Conservation (phyloP, 352 stramenopile species). For the Pythium utonaiense region DNA sequence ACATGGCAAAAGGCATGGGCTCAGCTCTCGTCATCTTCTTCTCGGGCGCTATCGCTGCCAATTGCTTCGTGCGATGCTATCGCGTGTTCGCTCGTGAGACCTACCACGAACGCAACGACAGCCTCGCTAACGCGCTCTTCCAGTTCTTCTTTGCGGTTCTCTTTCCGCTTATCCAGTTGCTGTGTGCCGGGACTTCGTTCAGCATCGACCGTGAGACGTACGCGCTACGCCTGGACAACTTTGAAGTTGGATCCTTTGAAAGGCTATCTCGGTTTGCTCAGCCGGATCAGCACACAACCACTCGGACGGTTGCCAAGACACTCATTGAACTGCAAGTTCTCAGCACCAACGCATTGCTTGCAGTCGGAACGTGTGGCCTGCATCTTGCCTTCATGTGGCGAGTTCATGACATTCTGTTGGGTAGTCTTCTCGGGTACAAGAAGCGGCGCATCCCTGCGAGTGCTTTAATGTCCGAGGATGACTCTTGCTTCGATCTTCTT, state of each 20-base stretch:
- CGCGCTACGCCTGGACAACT: not conserved
- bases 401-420: constrained; percentile 13
- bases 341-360: not conserved
- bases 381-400: constrained; percentile 17
- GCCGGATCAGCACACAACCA: not conserved
- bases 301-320: not conserved
- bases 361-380: not conserved
- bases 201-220: constrained; percentile 3
- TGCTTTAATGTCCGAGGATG: not conserved
- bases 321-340: constrained; percentile 8
- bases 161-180: constrained; percentile 7
- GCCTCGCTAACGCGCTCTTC: constrained; percentile 13
- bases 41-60: not conserved
- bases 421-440: constrained; percentile 18
- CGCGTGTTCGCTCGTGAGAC: constrained; percentile 7
- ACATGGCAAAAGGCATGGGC: constrained; percentile 4
- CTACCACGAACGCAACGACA: constrained; percentile 23
- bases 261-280: constrained; percentile 12
- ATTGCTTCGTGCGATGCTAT: constrained; percentile 19
- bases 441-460: constrained; percentile 2
- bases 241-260: constrained; percentile 14
- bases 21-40: constrained; percentile 1
- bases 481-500: constrained; percentile 12
- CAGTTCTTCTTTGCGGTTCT: constrained; percentile 16
- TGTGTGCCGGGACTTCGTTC: not conserved